phyloP scores from a whole-genome alignment of 2,329 filamentous ascomycete genomes.

The Arthrobotrys musiformis region DNA sequence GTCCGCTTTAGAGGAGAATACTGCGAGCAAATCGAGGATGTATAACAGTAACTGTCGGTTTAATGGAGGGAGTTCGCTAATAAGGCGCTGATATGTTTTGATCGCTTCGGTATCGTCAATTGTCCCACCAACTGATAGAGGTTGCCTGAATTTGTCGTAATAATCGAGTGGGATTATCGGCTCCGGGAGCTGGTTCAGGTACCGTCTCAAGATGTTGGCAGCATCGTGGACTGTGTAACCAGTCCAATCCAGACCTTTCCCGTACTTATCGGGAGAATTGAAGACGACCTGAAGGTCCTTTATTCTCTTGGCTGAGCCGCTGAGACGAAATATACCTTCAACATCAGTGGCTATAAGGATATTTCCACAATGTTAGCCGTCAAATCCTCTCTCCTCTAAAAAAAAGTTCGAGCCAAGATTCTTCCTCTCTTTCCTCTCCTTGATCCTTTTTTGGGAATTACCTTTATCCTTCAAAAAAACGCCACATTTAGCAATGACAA shows the following conservation, averaged over 20 bases:
- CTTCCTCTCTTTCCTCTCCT: not conserved
- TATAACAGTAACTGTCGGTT: slow-evolving; percentile 95
- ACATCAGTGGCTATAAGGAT: slow-evolving; percentile 84
- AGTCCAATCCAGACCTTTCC: slow-evolving; percentile 95
- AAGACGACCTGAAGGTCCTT: slow-evolving; percentile 94
- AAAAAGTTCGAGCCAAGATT: slow-evolving; percentile 20
- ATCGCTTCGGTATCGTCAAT: slow-evolving; percentile 82
- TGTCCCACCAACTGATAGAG: slow-evolving; percentile 73
- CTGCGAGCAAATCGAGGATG: slow-evolving; percentile 92
- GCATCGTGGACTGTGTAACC: slow-evolving; percentile 99
- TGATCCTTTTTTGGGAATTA: slow-evolving; percentile 62
- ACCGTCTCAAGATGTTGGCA: slow-evolving; percentile 92
- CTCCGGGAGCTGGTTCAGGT: slow-evolving; percentile 94
- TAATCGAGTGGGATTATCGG: slow-evolving; percentile 94
- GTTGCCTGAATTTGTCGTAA: slow-evolving; percentile 89
- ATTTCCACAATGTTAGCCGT: slow-evolving; percentile 60
- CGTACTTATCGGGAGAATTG: slow-evolving; percentile 93
- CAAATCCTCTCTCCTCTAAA: not conserved
- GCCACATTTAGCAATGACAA: slow-evolving; percentile 97
- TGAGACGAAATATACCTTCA: slow-evolving; percentile 95
- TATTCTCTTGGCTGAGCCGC: slow-evolving; percentile 96
- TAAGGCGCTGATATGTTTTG: slow-evolving; percentile 83
- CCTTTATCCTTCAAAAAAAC: slow-evolving; percentile 98
- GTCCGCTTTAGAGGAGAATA: slow-evolving; percentile 96
- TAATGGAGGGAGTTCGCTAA: slow-evolving; percentile 89